Evolutionary conservation across 2,329 filamentous ascomycete species (phyloP), one percentile per base, ranked within the genome.

Genomic region (Colletotrichum somersetense): DNA sequence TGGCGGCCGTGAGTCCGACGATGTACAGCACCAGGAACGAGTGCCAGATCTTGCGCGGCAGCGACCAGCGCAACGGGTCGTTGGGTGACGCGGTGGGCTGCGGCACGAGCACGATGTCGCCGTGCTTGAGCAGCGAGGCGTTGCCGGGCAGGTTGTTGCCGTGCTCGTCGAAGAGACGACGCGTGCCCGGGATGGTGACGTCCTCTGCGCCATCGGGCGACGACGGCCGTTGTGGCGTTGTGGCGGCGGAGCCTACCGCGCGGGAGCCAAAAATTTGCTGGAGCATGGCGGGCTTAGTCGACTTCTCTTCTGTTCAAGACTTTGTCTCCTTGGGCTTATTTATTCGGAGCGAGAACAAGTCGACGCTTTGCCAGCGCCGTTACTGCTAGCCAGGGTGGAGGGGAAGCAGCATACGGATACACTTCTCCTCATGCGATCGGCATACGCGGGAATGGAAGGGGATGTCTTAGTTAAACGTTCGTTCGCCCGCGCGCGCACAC

Each of bases 1-100:
- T 88, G 4, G 87, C 88, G 0, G 88, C 87, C 0, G 87, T 89
- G 62, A 89, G 76, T 1, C 83, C 87, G 3, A 87, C 87, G 59
- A 89, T 84, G 75, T 86, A 87, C 65, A 86, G 84, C 40, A 89
- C 84, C 6, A 89, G 79, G 7, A 82, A 78, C 7, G 85, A 85
- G 77, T 87, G 85, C 85, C 85, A 88, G 46, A 82, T 81, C 76
- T 87, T 86, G 75, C 86, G 70, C 40, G 61, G n/a, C 10, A 65
- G 55, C 30, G 82, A 81, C 86, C 86, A 88, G 75, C 87, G 86
- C 71, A 88, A 79, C 26, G 86, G 86, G 75, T 88, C 86, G 73
- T 88, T 85, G 38, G 85, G 85, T 12, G 84, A 86, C 64, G 82
- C 78, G 16, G 85, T 86, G n/a, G 88, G 88, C 66, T 86, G 83